Evolutionary conservation across 139 green algal species (phyloP).

Genomic region (Microglena sp.): DNA sequence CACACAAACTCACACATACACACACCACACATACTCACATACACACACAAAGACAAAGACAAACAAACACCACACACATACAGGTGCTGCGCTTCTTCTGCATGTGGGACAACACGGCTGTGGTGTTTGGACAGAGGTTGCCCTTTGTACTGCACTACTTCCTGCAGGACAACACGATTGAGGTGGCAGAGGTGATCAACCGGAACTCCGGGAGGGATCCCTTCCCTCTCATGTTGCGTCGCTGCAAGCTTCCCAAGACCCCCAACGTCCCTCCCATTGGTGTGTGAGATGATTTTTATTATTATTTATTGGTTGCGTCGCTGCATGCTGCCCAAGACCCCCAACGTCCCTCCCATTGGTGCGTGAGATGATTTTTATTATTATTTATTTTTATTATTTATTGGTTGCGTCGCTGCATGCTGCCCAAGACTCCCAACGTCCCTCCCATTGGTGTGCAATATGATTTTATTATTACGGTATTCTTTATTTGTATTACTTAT

Average conservation of each 20-base stretch:
- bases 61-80: neutral
- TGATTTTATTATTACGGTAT: too few relatives aligned
- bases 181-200: constrained; percentile 39
- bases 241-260: constrained; percentile 29
- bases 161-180: constrained; percentile 66
- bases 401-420: constrained; percentile 19
- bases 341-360: constrained; percentile 27
- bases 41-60: neutral
- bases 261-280: constrained; percentile 25
- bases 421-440: constrained; percentile 29
- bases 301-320: too few relatives aligned
- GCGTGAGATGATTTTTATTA: too few relatives aligned
- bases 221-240: constrained; percentile 27
- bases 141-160: constrained; percentile 72
- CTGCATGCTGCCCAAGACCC: constrained; percentile 28
- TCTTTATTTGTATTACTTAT: too few relatives aligned
- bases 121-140: constrained; percentile 53
- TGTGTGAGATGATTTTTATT: too few relatives aligned
- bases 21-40: neutral
- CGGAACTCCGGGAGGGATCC: constrained; percentile 34
- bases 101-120: constrained; percentile 63
- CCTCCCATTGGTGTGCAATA: constrained; percentile 31
- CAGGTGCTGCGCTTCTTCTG: constrained; percentile 48
- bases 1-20: neutral
- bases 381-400: too few relatives aligned